These are phyloP conservation scores for Tulasnella calospora DNA, from an alignment of 768 basidiomycete genomes.

Conservation along the genomic window DNA sequence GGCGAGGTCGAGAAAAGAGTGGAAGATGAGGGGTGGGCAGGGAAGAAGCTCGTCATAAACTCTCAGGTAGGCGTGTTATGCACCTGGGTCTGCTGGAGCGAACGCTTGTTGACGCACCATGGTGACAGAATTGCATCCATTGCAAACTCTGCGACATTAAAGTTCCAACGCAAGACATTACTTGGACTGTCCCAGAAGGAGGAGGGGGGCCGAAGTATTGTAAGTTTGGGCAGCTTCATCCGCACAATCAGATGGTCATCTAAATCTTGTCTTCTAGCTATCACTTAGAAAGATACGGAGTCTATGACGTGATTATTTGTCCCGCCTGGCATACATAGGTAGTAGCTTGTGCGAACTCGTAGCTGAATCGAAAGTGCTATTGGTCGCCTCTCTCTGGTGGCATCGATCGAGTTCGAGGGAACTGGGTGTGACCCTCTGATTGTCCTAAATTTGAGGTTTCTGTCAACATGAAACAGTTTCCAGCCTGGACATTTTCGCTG, in stretches of 20 bases:
- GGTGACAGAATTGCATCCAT: conserved; percentile 76
- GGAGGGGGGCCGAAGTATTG: conserved; percentile 96
- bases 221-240: conserved; percentile 39
- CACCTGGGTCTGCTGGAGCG: background rate
- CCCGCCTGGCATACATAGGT: background rate
- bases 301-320: background rate
- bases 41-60: conserved; percentile 92
- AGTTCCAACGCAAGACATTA: conserved; percentile 93
- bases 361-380: background rate
- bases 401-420: too few species aligned
- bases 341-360: background rate
- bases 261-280: background rate
- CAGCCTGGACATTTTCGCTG: too few species aligned
- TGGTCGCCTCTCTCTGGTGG: background rate
- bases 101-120: conserved; percentile 33
- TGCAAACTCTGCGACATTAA: conserved; percentile 97
- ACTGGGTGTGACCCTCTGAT: too few species aligned
- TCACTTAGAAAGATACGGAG: background rate
- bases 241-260: too few species aligned
- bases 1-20: conserved; percentile 25
- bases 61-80: conserved; percentile 61
- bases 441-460: too few species aligned
- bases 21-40: conserved; percentile 56
- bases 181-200: conserved; percentile 95
- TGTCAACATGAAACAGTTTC: too few species aligned